Percentiles rank a stretch among this genome's conserved stretches.
These are phyloP conservation scores for Lachnellula occidentalis DNA, from an alignment of 2,329 filamentous ascomycete species.

Conservation along the genomic window DNA sequence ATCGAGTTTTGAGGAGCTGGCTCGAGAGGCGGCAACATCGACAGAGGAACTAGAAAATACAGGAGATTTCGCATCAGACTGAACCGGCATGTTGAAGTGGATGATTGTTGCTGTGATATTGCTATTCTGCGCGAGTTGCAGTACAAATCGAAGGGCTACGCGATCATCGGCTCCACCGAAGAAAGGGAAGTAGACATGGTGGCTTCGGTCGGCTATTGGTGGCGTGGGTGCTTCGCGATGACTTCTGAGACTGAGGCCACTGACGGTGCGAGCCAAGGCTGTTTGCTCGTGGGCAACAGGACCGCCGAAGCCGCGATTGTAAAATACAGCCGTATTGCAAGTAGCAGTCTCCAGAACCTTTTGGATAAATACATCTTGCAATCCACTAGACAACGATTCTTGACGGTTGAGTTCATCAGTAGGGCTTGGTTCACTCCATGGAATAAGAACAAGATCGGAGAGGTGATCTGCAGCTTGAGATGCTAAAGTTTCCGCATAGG, in stretches of 20 bases:
- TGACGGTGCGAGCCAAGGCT: constrained; percentile 40
- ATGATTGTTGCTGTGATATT: constrained; percentile 74
- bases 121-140: constrained; percentile 77
- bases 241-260: constrained; percentile 55
- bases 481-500: constrained; percentile 72
- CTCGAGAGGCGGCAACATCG: not conserved
- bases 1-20: constrained; percentile 12
- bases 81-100: constrained; percentile 41
- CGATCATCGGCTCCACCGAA: constrained; percentile 80
- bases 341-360: constrained; percentile 56
- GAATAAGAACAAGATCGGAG: constrained; percentile 73
- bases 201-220: constrained; percentile 61
- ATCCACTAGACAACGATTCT: constrained; percentile 54
- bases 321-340: constrained; percentile 70
- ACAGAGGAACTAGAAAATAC: constrained; percentile 6
- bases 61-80: constrained; percentile 13
- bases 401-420: constrained; percentile 54
- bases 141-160: constrained; percentile 70
- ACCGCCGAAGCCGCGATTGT: constrained; percentile 65
- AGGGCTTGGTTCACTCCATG: constrained; percentile 79
- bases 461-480: constrained; percentile 63
- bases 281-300: constrained; percentile 36
- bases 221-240: constrained; percentile 50
- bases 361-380: constrained; percentile 71
- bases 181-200: constrained; percentile 84